A percentile compares a stretch with the other conserved stretches of the same genome.
phyloP scores from a whole-genome alignment of 495 filamentous ascomycete species.

The Neurospora sp. region DNA sequence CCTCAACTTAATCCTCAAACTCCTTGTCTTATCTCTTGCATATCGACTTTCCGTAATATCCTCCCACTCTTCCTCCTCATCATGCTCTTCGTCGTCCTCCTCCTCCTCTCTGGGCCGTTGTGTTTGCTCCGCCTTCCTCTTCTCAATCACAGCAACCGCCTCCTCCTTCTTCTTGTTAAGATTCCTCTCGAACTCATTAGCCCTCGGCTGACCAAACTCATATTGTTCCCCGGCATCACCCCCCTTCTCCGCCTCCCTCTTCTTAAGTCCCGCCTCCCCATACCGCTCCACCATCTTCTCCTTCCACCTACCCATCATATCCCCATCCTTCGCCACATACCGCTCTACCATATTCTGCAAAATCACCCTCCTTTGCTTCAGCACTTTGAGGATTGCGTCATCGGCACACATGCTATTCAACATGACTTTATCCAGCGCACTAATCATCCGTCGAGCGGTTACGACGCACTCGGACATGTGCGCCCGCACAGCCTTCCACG shows the following conservation, averaged over 20 bases:
- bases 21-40: background rate
- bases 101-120: background rate
- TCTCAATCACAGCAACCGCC: background rate
- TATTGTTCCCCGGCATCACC: background rate
- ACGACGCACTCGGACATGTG: constrained; percentile 26
- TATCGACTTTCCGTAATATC: background rate
- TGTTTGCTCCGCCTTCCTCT: background rate
- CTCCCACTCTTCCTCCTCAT: background rate
- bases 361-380: constrained; percentile 17
- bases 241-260: background rate
- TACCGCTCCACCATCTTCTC: constrained; percentile 4
- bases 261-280: background rate
- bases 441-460: constrained; percentile 31
- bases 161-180: background rate
- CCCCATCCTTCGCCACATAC: constrained; percentile 9
- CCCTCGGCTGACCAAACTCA: background rate
- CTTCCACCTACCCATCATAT: background rate
- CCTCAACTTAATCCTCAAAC: background rate
- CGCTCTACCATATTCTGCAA: constrained; percentile 23
- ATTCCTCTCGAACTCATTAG: background rate
- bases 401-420: constrained; percentile 12
- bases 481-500: constrained; percentile 1
- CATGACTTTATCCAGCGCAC: constrained; percentile 26
- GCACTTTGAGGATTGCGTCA: constrained; percentile 1
- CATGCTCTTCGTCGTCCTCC: background rate